phyloP scores from a whole-genome alignment of 345 rosid species.

The Rhodamnia argentea region DNA sequence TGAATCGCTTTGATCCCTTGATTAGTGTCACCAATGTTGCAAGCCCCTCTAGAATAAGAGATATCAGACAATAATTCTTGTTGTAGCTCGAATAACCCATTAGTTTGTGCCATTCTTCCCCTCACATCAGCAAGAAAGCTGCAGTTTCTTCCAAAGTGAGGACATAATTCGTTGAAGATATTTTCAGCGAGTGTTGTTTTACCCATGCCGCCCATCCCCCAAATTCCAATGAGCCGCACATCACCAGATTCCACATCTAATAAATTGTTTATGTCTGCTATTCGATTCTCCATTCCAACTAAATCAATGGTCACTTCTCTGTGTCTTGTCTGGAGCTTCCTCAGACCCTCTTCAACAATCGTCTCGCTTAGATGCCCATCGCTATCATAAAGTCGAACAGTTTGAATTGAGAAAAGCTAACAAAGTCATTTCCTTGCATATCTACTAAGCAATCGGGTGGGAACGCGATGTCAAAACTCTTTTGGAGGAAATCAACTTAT shows the following conservation, averaged over 20 bases:
- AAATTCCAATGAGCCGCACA: background rate
- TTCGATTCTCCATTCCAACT: background rate
- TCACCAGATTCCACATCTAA: background rate
- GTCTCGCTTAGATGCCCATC: background rate
- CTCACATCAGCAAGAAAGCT: background rate
- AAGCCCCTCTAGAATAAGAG: background rate
- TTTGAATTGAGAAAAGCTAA: background rate
- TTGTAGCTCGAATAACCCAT: accelerated
- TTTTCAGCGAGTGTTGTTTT: background rate
- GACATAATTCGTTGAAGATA: background rate
- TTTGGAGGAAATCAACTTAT: background rate
- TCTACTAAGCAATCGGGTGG: no score
- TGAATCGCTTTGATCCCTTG: accelerated
- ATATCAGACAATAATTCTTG: background rate
- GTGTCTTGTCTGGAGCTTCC: background rate
- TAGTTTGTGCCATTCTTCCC: background rate
- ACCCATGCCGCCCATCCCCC: background rate
- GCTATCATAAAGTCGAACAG: background rate
- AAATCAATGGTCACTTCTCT: background rate
- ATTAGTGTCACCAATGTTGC: accelerated
- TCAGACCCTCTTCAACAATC: background rate
- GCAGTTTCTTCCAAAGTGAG: accelerated
- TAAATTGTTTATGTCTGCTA: no score
- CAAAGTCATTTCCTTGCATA: background rate
- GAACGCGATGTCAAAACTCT: no score